These are phyloP conservation scores for Hansfordia pulvinata DNA, from an alignment of 2,329 filamentous ascomycete genomes.

Conservation along the genomic window DNA sequence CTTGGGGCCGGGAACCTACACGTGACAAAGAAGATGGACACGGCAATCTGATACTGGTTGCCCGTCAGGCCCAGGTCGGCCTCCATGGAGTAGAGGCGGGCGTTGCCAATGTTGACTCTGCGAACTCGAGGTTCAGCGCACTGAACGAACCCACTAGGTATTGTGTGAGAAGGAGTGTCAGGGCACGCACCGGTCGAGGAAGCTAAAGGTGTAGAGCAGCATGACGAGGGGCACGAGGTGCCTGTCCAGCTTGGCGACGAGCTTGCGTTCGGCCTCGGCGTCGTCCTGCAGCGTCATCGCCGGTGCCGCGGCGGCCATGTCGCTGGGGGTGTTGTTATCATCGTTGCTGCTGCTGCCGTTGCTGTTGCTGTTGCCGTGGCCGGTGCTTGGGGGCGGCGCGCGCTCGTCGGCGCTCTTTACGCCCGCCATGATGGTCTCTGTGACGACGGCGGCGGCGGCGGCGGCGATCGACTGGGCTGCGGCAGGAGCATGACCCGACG, in stretches of 20 bases:
- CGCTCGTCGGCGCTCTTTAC: too few relatives aligned
- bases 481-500: too few relatives aligned
- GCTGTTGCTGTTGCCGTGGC: too few relatives aligned
- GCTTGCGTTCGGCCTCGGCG: constrained; percentile 31
- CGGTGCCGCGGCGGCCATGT: too few relatives aligned
- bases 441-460: too few relatives aligned
- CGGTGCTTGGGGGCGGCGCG: too few relatives aligned
- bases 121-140: constrained; percentile 5
- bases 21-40: constrained; percentile 55
- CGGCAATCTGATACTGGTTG: constrained; percentile 57
- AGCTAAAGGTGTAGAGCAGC: constrained; percentile 60
- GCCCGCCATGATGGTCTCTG: too few relatives aligned
- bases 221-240: constrained; percentile 54
- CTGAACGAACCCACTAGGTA: constrained; percentile 3
- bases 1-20: too few relatives aligned
- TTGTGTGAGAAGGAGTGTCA: constrained; percentile 1
- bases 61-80: constrained; percentile 44
- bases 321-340: too few relatives aligned
- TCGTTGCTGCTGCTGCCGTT: too few relatives aligned
- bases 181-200: constrained; percentile 49
- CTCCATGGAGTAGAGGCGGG: constrained; percentile 49
- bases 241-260: constrained; percentile 51
- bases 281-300: too few relatives aligned
- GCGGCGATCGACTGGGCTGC: too few relatives aligned
- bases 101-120: constrained; percentile 62